Conservation (phyloP, 257 asterid species). For the Solanum paucissectum region DNA sequence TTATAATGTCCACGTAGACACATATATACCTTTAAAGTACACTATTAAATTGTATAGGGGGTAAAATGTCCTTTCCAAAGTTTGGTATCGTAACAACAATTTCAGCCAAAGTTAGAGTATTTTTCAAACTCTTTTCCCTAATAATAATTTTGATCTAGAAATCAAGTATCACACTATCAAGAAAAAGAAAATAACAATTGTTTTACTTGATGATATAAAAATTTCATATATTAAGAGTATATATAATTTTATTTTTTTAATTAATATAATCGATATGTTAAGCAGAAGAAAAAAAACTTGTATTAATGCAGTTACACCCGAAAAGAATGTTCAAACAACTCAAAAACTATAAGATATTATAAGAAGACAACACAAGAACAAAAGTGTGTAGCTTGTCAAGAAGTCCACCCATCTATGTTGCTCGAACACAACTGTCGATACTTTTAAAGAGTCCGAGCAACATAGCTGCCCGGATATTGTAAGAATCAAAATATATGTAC, state of each 20-base stretch:
- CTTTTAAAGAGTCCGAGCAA: not conserved
- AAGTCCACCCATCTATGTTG: not conserved
- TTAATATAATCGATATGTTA: not conserved
- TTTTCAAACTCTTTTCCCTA: no score
- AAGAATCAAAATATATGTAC: not conserved
- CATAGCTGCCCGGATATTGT: not conserved
- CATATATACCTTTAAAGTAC: no score
- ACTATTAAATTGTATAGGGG: no score
- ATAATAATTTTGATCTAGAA: not conserved
- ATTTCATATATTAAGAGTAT: not conserved
- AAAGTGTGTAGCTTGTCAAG: not conserved
- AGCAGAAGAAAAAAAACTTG: not conserved
- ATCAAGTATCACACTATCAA: not conserved
- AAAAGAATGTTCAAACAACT: not conserved
- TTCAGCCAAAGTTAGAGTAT: no score
- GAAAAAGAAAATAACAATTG: not conserved
- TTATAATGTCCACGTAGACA: rapidly evolving
- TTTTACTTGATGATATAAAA: not conserved
- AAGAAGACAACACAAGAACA: not conserved
- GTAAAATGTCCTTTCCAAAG: no score
- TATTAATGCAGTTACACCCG: not conserved
- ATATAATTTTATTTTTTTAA: no score
- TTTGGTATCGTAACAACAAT: no score
- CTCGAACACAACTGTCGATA: not conserved
- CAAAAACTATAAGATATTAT: not conserved